Conservation (phyloP, 1,139 yeast genomes). For the Debaryomyces coudertii region DNA sequence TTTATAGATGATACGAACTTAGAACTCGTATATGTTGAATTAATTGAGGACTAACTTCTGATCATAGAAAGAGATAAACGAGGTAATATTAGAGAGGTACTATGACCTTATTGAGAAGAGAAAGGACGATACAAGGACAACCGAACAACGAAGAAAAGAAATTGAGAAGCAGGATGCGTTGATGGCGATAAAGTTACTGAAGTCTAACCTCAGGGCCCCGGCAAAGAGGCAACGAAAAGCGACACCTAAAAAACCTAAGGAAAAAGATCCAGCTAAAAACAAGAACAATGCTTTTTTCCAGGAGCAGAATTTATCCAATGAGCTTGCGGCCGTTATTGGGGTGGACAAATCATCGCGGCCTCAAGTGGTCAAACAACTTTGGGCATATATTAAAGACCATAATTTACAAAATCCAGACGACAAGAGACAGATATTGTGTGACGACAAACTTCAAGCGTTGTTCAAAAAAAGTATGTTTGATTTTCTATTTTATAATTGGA, state of each 20-base stretch:
- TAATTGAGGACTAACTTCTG: neutral
- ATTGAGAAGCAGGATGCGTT: constrained; percentile 45
- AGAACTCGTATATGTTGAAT: neutral
- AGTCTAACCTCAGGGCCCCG: constrained; percentile 23
- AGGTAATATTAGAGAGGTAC: constrained; percentile 62
- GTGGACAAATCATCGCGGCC: constrained; percentile 58
- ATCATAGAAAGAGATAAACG: constrained; percentile 56
- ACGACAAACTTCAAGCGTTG: constrained; percentile 58
- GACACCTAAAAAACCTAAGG: constrained; percentile 3
- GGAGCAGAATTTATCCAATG: constrained; percentile 51
- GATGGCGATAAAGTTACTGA: constrained; percentile 51
- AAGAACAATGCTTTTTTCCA: constrained; percentile 38
- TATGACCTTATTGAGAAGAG: constrained; percentile 47
- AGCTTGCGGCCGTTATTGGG: constrained; percentile 50
- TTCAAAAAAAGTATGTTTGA: constrained; percentile 52
- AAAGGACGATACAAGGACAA: constrained; percentile 31
- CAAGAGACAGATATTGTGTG: constrained; percentile 68
- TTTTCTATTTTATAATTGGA: neutral
- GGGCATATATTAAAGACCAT: constrained; percentile 72
- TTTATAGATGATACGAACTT: neutral
- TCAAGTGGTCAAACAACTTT: constrained; percentile 68
- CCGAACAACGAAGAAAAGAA: constrained; percentile 32
- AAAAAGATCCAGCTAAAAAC: neutral
- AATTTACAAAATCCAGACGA: constrained; percentile 72
- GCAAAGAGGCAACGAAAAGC: constrained; percentile 13